Evolutionary conservation across 176 grass and related monocot species (phyloP).

Genomic region (Avena sativa): DNA sequence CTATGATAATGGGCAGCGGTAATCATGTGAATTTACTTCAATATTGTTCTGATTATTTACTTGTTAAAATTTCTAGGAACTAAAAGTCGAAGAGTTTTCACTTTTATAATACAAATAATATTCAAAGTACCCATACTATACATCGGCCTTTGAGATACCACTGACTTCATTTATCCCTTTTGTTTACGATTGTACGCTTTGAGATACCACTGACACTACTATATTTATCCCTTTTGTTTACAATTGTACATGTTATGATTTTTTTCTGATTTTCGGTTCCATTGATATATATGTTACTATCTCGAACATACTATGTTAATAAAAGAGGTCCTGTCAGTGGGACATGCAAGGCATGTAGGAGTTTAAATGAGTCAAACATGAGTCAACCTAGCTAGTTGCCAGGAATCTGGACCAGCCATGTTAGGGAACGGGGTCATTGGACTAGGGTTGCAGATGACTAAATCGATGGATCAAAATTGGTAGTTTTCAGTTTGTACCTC

Average conservation of each 20-base stretch:
- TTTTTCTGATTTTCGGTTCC: background rate
- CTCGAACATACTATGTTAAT: background rate
- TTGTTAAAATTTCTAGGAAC: background rate
- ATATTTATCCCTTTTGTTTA: background rate
- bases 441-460: too few relatives aligned
- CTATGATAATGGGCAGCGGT: conserved; percentile 82
- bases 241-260: conserved; percentile 23
- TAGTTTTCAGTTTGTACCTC: too few relatives aligned
- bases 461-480: too few relatives aligned
- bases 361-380: background rate
- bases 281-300: background rate
- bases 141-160: background rate
- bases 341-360: background rate
- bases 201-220: background rate
- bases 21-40: conserved; percentile 23
- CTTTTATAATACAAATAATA: conserved; percentile 25
- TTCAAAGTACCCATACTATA: background rate
- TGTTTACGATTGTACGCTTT: conserved; percentile 5
- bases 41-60: background rate
- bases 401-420: background rate
- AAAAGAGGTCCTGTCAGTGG: conserved; percentile 5
- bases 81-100: background rate
- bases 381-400: background rate
- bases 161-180: conserved; percentile 1
- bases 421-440: too few relatives aligned